Evolutionary conservation across 2,329 filamentous ascomycete genomes (phyloP), one percentile per base, ranked within the genome.

Genomic region (Apiospora arundinis): DNA sequence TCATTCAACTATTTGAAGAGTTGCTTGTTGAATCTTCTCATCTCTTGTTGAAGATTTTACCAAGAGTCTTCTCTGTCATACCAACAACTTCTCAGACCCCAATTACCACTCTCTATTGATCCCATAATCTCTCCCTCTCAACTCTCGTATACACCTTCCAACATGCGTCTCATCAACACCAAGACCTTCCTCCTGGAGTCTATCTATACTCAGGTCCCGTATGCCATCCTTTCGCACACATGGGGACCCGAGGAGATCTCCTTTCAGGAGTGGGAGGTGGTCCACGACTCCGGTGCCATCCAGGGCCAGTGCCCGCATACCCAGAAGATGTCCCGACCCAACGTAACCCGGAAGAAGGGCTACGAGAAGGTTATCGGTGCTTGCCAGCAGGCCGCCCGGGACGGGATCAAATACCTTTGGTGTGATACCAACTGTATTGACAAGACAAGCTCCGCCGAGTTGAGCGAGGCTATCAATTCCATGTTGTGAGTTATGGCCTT

Each of bases 191-290:
- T 80, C 69, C 74, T 83, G 32, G 72, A 78, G 46, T 79, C 80
- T 67, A 80, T 81, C 70, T 74, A 77, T 70, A 74, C 73, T 6
- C 67, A 74, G 2, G 81, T 80, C 0, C 73, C 68, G 3, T 84
- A 84, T 67, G 81, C 81, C 11, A 83, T 83, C 56, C 78, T 84
- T 18, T 83, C 82, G 0, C 82, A 84, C 69, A 80, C 78, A 0
- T 83, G 82, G 82, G 77, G 75, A 2, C 69, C 73, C 32, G 76
- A 78, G n/a, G 81, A 81, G 70, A 76, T 82, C 28, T 80, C 78
- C 1, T 78, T 81, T 52, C 73, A 80, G 67, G 78, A 81, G 25
- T 76, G 79, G 77, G 75, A 72, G 21, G 71, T 52, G 70, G 73
- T 74, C 73, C 46, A 74, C 72, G 0, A 70, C 72, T 28, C 76